Base-by-base conservation (phyloP, 495 filamentous ascomycete genomes). In the Podospora fimiseda region DNA sequence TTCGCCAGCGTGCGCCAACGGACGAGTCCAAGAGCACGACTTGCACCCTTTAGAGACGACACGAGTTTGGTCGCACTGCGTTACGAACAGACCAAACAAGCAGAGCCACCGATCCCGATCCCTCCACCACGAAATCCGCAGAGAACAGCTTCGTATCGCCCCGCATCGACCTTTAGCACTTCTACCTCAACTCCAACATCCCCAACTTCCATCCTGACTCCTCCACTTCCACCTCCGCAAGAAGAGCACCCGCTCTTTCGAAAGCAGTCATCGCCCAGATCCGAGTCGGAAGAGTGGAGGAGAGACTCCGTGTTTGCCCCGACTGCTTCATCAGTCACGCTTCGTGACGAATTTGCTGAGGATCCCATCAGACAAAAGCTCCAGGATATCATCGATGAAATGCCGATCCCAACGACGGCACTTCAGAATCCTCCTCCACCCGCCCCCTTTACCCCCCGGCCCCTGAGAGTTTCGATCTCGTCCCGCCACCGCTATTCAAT, bases 281-380 rank as follows among this genome's bases (percentile, higher is more conserved):
- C 57, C 27, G 50, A 52, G 37, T 50, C 56, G 41, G 61, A 63
- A 40, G 58, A 61, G 44, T 62, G 48, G 50, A 75, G 75, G 55
- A 60, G 80, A 50, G 77, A 83, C 61, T 84, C 80, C 20, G 76
- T 70, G n/a, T 71, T 77, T 42, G 74, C 76, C 40, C 66, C 78
- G 3, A 75, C 75, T 7, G 67, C 73, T 20, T 76, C 74, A 13
- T 70, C 73, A 9, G 71, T 68, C 48, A 77, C 74, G 43, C 69
- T 76, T 43, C 68, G 63, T 14, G 74, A 72, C 36, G 75, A 73
- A 41, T 51, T 61, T 43, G 70, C 69, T 11, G 62, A 73, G 42
- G 69, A 69, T 22, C 55, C 58, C 16, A 59, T 68, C 11, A 65
- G 66, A 52, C 62, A 63, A 40, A 74, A 72, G 46, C 64, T 76